Evolutionary conservation across 169 alveolate species (phyloP).

Genomic region (Babesia bovis): DNA sequence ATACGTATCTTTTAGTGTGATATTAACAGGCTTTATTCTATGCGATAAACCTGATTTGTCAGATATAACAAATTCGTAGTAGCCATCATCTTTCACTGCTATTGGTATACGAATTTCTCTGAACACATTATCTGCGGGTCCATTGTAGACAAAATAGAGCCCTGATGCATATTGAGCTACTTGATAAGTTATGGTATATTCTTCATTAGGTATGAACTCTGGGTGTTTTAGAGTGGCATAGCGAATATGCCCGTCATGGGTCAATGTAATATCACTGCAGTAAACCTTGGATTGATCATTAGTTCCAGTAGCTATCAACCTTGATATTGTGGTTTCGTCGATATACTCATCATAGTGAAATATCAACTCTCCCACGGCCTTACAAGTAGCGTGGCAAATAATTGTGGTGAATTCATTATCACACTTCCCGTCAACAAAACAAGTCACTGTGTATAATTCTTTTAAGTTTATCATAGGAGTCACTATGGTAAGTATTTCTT

Average conservation of each 20-base stretch:
- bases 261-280: not conserved
- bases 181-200: not conserved
- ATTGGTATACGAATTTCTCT: conserved; percentile 12
- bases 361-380: not conserved
- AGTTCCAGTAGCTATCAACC: not conserved
- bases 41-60: not conserved
- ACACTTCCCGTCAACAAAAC: not conserved
- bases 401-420: too few species aligned
- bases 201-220: not conserved
- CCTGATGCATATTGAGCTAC: not conserved
- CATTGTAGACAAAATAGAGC: not conserved
- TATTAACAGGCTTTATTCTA: not conserved
- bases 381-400: not conserved
- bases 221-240: not conserved
- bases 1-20: not conserved
- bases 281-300: not conserved
- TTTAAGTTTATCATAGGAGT: not conserved
- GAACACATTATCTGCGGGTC: not conserved
- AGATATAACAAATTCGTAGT: conserved; percentile 3
- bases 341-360: not conserved
- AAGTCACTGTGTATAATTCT: conserved; percentile 1
- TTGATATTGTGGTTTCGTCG: not conserved
- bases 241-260: not conserved
- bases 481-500: not conserved
- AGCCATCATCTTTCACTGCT: not conserved